These are phyloP conservation scores for Eimeria sp. DNA, from an alignment of 169 alveolate species.

Conservation along the genomic window DNA sequence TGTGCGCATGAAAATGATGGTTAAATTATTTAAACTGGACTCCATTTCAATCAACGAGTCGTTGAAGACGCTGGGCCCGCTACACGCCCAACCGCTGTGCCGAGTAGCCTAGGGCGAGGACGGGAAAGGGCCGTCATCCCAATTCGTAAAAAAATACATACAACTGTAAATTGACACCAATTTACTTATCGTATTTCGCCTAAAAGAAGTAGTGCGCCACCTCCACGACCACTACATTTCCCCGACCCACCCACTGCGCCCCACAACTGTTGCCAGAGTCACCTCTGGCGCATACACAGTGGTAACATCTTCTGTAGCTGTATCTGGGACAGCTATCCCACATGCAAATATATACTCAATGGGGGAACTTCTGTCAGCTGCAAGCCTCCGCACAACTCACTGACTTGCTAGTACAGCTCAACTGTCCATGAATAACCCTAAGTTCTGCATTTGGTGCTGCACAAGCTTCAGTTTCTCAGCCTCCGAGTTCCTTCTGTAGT, in stretches of 20 bases:
- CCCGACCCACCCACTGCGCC: background rate
- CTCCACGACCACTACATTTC: background rate
- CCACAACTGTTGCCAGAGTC: background rate
- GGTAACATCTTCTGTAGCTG: background rate
- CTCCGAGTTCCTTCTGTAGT: constrained; percentile 56
- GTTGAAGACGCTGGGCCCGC: background rate
- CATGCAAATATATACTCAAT: background rate
- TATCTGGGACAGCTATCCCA: background rate
- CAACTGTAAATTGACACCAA: background rate
- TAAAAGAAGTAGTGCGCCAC: background rate
- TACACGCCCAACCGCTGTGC: background rate
- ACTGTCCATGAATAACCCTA: constrained; percentile 2
- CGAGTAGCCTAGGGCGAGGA: background rate
- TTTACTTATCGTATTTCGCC: background rate
- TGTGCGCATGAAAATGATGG: background rate
- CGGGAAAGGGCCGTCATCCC: background rate
- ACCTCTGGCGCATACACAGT: background rate
- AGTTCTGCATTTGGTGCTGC: constrained; percentile 33
- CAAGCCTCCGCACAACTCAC: background rate
- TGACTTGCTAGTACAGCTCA: background rate
- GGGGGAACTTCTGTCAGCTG: background rate
- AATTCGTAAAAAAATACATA: background rate
- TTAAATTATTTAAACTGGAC: background rate
- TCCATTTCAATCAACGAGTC: background rate
- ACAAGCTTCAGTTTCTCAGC: constrained; percentile 21